phyloP scores from a whole-genome alignment of 2,329 filamentous ascomycete genomes.

The Elsinoe necatrix region DNA sequence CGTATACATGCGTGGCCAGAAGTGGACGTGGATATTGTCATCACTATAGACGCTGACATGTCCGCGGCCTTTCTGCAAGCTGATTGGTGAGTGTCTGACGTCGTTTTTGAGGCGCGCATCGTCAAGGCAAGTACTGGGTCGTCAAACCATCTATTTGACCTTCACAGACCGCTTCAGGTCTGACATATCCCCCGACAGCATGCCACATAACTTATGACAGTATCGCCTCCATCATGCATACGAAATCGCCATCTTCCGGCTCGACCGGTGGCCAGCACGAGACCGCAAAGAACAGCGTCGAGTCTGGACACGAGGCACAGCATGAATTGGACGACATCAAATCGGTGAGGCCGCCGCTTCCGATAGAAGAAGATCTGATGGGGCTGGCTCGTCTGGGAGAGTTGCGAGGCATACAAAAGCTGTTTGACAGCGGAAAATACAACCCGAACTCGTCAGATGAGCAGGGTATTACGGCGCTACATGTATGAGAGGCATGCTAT shows the following conservation, averaged over 20 bases:
- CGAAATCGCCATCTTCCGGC: conserved; percentile 3
- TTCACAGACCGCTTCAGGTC: neutral
- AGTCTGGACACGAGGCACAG: conserved; percentile 7
- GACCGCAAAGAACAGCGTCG: neutral
- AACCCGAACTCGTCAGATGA: conserved; percentile 78
- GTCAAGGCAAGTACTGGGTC: neutral
- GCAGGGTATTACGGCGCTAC: conserved; percentile 90
- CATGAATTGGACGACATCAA: conserved; percentile 30
- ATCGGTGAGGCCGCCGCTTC: conserved; percentile 31
- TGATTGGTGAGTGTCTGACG: conserved; percentile 7
- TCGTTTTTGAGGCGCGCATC: neutral
- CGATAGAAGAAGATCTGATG: conserved; percentile 78
- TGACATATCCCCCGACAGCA: neutral
- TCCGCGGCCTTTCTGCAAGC: conserved; percentile 10
- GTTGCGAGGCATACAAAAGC: conserved; percentile 73
- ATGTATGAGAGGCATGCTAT: conserved; percentile 52
- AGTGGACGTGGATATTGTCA: too few relatives aligned
- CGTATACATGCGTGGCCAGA: too few relatives aligned
- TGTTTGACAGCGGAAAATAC: conserved; percentile 75
- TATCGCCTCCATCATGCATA: neutral
- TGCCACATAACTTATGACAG: neutral
- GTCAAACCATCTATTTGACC: too few relatives aligned
- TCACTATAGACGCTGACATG: conserved; percentile 1
- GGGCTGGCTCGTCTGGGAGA: conserved; percentile 86
- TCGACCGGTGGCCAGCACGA: neutral